Evolutionary conservation across 306 rosid species (phyloP).

Genomic region (Sphenostylis stenocarpa): DNA sequence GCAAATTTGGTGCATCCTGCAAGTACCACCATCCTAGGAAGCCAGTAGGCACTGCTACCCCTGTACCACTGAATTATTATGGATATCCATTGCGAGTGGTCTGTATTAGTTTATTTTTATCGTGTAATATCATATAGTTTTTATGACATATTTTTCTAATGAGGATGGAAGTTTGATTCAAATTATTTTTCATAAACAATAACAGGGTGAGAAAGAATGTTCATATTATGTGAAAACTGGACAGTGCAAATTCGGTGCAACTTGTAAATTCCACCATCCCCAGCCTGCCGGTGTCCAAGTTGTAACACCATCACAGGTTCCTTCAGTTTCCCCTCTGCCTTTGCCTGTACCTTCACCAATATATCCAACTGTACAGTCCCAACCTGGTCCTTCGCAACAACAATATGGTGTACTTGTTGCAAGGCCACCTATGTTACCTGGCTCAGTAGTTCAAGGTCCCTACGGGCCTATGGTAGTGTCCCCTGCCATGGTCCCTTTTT

Average conservation of each 20-base stretch:
- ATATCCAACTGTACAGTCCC: constrained; percentile 70
- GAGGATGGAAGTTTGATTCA: constrained; percentile 16
- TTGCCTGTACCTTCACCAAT: constrained; percentile 52
- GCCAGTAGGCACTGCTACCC: constrained; percentile 52
- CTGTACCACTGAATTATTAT: constrained; percentile 62
- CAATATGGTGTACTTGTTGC: constrained; percentile 77
- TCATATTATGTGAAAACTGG: constrained; percentile 94
- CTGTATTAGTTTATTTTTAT: constrained; percentile 36
- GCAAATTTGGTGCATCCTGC: constrained; percentile 88
- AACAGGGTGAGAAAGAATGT: constrained; percentile 96
- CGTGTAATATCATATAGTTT: constrained; percentile 14
- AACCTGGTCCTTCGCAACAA: constrained; percentile 73
- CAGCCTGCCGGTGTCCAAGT: constrained; percentile 65
- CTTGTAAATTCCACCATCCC: constrained; percentile 97
- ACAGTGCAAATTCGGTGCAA: constrained; percentile 89
- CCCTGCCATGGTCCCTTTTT: constrained; percentile 72
- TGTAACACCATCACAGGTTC: constrained; percentile 57
- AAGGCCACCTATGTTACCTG: constrained; percentile 77
- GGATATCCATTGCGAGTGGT: constrained; percentile 70
- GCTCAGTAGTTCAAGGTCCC: constrained; percentile 73
- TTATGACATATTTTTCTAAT: constrained; percentile 22
- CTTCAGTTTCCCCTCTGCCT: constrained; percentile 59
- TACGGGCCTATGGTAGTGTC: constrained; percentile 79
- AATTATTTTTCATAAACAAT: constrained; percentile 29
- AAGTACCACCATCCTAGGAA: constrained; percentile 92